phyloP scores from a whole-genome alignment of 2,329 filamentous ascomycete genomes.

The Phialemoniopsis sp. region DNA sequence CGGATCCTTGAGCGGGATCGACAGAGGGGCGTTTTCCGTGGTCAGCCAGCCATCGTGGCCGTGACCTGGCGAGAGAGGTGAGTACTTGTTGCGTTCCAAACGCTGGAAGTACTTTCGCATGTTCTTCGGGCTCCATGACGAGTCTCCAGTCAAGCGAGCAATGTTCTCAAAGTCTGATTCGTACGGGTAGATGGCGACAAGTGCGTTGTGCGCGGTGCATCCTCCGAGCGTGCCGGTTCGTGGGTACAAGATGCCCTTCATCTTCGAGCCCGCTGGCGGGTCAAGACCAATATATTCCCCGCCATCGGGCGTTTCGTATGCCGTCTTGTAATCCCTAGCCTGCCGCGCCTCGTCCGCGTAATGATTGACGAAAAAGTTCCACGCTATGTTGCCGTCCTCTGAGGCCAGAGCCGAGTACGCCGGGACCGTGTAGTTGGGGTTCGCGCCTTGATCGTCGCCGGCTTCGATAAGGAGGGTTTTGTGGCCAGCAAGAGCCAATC shows the following conservation, averaged over 20 bases:
- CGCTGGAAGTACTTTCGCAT: constrained; percentile 36
- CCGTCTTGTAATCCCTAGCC: constrained; percentile 46
- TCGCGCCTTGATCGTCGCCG: constrained; percentile 43
- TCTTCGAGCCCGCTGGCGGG: constrained; percentile 23
- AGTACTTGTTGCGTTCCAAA: constrained; percentile 37
- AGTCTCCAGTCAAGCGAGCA: constrained; percentile 33
- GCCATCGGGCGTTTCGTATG: constrained; percentile 28
- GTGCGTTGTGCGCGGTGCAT: constrained; percentile 28
- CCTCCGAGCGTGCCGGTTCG: constrained; percentile 30
- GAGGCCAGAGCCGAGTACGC: constrained; percentile 14
- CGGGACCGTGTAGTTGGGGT: constrained; percentile 17
- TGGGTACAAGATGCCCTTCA: constrained; percentile 30
- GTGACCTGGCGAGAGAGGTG: constrained; percentile 31
- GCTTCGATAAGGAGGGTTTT: constrained; percentile 57
- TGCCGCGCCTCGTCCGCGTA: constrained; percentile 46
- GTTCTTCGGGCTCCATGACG: constrained; percentile 29
- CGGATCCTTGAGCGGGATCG: constrained; percentile 29
- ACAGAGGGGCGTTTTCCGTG: constrained; percentile 12
- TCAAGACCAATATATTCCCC: constrained; percentile 25
- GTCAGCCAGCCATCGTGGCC: constrained; percentile 35
- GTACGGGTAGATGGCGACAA: constrained; percentile 31
- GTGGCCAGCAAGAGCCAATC: constrained; percentile 55
- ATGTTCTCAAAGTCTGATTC: constrained; percentile 37
- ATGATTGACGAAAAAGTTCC: constrained; percentile 61
- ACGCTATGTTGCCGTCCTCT: constrained; percentile 25